These are phyloP conservation scores for Saccharum officinarum DNA, from an alignment of 176 grass and related monocot species.

Conservation along the genomic window DNA sequence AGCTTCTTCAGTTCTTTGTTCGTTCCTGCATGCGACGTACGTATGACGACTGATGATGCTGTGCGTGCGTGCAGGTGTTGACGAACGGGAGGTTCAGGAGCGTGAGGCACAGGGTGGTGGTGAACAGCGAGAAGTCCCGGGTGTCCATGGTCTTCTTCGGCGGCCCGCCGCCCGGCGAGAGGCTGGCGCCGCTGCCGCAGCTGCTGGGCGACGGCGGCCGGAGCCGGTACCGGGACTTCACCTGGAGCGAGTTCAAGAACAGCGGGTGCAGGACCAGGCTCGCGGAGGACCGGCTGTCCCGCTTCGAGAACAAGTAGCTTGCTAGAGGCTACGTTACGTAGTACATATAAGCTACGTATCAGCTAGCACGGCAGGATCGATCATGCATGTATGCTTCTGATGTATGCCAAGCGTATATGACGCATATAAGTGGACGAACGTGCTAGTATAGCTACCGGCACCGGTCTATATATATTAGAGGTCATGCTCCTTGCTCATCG, in stretches of 20 bases:
- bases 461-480: too few relatives aligned
- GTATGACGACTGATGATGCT: background rate
- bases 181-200: constrained; percentile 61
- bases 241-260: constrained; percentile 88
- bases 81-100: constrained; percentile 97
- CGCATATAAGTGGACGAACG: too few relatives aligned
- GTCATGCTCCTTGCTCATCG: too few relatives aligned
- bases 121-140: constrained; percentile 61
- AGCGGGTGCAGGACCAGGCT: constrained; percentile 56
- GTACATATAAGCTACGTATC: too few relatives aligned
- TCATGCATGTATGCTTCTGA: too few relatives aligned
- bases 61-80: constrained; percentile 50
- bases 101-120: constrained; percentile 87
- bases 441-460: too few relatives aligned
- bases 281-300: constrained; percentile 63
- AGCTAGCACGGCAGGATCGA: background rate
- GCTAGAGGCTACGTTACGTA: too few relatives aligned
- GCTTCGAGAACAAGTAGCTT: constrained; percentile 54
- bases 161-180: constrained; percentile 53
- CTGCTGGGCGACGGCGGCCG: constrained; percentile 56
- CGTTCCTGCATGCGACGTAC: too few relatives aligned
- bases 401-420: too few relatives aligned
- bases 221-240: constrained; percentile 91
- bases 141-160: constrained; percentile 86
- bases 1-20: too few relatives aligned